Conservation (phyloP, 148 eudicot genomes). For the Chenopodium quinoa region DNA sequence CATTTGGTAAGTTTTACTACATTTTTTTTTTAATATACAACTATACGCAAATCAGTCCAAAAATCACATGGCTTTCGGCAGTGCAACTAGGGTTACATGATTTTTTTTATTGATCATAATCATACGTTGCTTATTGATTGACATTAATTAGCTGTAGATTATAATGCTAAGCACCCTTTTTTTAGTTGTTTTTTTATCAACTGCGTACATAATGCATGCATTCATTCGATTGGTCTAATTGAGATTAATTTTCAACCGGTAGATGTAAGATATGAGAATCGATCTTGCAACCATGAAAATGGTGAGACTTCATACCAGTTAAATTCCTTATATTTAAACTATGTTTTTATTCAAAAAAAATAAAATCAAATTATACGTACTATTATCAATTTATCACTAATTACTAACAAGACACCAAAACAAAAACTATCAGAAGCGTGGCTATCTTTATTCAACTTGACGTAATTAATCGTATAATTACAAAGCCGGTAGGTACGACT, state of each 20-base stretch:
- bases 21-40: not conserved
- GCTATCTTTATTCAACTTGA: not conserved
- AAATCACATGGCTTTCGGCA: not conserved
- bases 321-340: too few species aligned
- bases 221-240: too few species aligned
- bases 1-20: too few species aligned
- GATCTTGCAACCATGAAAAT: too few species aligned
- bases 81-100: not conserved
- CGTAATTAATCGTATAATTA: too few species aligned
- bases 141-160: not conserved
- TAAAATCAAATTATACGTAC: too few species aligned
- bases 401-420: too few species aligned
- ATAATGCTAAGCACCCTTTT: not conserved
- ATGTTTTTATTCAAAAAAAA: too few species aligned
- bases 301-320: too few species aligned
- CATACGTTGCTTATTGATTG: not conserved
- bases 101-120: not conserved
- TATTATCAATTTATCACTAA: too few species aligned
- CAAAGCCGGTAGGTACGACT: not conserved
- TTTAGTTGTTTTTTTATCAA: not conserved
- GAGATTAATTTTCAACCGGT: too few species aligned
- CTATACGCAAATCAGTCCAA: not conserved
- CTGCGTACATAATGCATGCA: not conserved
- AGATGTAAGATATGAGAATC: too few species aligned
- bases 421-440: not conserved